Evolutionary conservation across 345 rosid species (phyloP).

Genomic region (Durio zibethinus): DNA sequence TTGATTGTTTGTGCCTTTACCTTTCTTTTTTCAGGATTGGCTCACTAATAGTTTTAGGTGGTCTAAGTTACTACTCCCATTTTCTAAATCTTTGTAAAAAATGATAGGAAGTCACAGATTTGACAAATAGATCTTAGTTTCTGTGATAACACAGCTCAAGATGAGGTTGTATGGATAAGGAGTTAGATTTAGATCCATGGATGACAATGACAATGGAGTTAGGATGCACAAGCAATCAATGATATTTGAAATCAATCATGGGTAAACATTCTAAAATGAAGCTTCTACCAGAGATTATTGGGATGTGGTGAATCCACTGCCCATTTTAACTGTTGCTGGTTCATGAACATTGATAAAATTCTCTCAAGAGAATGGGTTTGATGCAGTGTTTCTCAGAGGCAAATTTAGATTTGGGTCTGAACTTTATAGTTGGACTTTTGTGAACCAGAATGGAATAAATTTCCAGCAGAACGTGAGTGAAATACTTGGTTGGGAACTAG

Average conservation of each 20-base stretch:
- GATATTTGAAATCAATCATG: neutral
- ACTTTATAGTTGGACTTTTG: neutral
- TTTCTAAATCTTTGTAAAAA: neutral
- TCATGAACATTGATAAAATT: neutral
- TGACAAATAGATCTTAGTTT: neutral
- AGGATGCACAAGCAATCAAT: neutral
- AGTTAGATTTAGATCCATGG: conserved; percentile 3
- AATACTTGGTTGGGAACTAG: neutral
- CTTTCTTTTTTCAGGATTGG: neutral
- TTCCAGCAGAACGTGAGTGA: neutral
- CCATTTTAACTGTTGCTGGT: neutral
- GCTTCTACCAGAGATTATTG: neutral
- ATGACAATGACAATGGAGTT: neutral
- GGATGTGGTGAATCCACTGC: neutral
- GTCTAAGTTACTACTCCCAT: neutral
- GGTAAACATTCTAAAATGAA: neutral
- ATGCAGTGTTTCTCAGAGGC: neutral
- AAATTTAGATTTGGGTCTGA: neutral
- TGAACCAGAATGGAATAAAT: neutral
- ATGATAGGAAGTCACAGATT: neutral
- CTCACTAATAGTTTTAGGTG: neutral
- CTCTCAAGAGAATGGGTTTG: conserved; percentile 1
- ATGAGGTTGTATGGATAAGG: neutral
- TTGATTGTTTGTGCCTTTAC: neutral
- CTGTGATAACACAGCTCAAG: neutral